A percentile compares a stretch with the other conserved stretches of the same genome.
Conservation (phyloP, 148 eudicot genomes). For the Selenicereus undatus region DNA sequence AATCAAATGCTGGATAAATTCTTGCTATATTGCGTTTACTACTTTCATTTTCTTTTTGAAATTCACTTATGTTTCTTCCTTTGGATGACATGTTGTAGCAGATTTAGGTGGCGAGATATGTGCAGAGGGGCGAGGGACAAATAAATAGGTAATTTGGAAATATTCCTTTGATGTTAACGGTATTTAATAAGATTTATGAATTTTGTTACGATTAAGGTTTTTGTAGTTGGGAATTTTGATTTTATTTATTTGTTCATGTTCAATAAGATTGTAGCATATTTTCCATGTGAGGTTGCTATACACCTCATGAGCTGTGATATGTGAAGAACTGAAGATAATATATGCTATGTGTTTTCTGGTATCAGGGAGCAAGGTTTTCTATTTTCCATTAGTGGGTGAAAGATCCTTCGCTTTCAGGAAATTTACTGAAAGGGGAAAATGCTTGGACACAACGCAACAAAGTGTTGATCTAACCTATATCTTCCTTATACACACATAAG, state of each 20-base stretch:
- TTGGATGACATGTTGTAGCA: conserved; percentile 40
- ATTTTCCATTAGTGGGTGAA: neutral
- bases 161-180: neutral
- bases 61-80: neutral
- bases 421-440: neutral
- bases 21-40: neutral
- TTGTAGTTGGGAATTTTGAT: neutral
- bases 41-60: neutral
- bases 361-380: conserved; percentile 1
- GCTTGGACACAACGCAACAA: neutral
- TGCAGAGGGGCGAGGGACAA: conserved; percentile 76
- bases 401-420: conserved; percentile 1
- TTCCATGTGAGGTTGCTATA: neutral
- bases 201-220: neutral
- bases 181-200: no score
- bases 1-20: neutral
- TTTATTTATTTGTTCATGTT: neutral
- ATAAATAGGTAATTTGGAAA: conserved; percentile 30
- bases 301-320: neutral
- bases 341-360: neutral
- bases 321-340: neutral
- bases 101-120: conserved; percentile 61
- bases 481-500: neutral
- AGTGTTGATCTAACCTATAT: conserved; percentile 3
- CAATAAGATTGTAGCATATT: neutral